Base-by-base conservation (phyloP, 2,329 filamentous ascomycete species). In the Cladosporium sp. region DNA sequence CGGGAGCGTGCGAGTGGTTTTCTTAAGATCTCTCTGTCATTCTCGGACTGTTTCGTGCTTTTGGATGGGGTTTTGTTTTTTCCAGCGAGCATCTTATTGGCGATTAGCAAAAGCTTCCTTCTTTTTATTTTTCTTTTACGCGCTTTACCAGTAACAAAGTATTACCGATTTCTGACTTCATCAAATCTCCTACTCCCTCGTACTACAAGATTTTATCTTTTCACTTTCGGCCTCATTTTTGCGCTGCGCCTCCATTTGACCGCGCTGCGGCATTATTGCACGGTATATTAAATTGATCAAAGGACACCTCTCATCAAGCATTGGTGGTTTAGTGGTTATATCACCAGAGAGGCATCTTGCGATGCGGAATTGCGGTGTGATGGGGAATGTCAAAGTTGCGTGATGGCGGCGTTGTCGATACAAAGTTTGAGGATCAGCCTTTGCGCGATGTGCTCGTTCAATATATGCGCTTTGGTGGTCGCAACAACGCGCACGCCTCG, bases 331-430 rank as follows among this genome's bases (percentile, higher is more conserved):
- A 46, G 40, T 46, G 40, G 40, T 46, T 75, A 80, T 68, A 82
- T 75, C 6, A 72, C 80, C 79, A 82, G 66, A 81, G 78, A 68
- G 80, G 80, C 80, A 82, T 82, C 3, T 26, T 40, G 59, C 2
- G 5, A 4, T 21, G 14, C n/a, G n/a, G 2, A 11, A 5, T 18
- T 0, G 14, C 18, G 50, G 5, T 10, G 50, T 29, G 52, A 1
- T 10, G 26, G 12, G 2, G 26, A 55, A 3, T 12, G 18, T 21
- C 21, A 18, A 3, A 11, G 5, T 1, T 18, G 2, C 12, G 26
- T 21, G 4, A 29, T 1, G 18, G 14, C 18, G 23, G 10, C 12
- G 2, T 18, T n/a, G 14, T 2, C 12, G 7, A 2, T 5, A 31
- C 18, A 5, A 33, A 3, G 3, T n/a, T 21, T 2, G 12, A n/a